Percentiles rank a stretch among this genome's conserved stretches.
phyloP scores from a whole-genome alignment of 1,284 basidiomycete genomes.

The Ustilago lituana region DNA sequence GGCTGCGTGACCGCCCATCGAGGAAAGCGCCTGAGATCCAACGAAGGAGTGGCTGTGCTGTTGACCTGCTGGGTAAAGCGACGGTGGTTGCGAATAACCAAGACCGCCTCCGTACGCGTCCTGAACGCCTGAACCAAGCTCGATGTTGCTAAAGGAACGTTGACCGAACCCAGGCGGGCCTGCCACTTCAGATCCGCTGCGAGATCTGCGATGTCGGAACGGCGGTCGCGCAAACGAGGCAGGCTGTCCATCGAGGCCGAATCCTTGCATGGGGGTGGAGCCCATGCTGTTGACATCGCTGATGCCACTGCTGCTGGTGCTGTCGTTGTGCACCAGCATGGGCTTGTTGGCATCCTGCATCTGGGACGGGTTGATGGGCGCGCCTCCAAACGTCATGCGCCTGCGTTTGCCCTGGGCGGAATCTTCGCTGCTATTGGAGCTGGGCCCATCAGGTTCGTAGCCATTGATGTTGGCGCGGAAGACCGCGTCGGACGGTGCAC shows the following conservation, averaged over 20 bases:
- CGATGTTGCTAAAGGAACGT: conserved; percentile 30
- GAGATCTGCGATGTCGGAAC: conserved; percentile 34
- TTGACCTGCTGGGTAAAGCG: conserved; percentile 25
- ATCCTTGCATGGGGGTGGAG: conserved; percentile 16
- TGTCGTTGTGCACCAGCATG: conserved; percentile 29
- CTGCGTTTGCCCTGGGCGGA: conserved; percentile 38
- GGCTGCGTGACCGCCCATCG: conserved; percentile 48
- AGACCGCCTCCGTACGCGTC: conserved; percentile 16
- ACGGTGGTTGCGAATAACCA: conserved; percentile 26
- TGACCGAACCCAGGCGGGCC: conserved; percentile 25
- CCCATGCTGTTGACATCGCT: conserved; percentile 24
- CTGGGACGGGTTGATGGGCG: conserved; percentile 21
- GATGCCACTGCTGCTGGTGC: conserved; percentile 27
- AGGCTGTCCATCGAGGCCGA: conserved; percentile 16
- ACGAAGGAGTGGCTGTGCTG: conserved; percentile 31
- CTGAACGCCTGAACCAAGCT: conserved; percentile 12
- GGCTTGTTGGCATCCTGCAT: conserved; percentile 21
- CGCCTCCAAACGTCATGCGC: conserved; percentile 46
- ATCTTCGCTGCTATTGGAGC: conserved; percentile 35
- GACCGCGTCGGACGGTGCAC: conserved; percentile 16
- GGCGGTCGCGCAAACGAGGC: conserved; percentile 24
- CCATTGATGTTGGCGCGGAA: conserved; percentile 21
- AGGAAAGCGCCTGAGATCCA: conserved; percentile 34
- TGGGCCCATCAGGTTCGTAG: conserved; percentile 34
- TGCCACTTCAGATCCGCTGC: conserved; percentile 32